Percentiles rank a stretch among this genome's conserved stretches.
Evolutionary conservation across 805 yeast species (phyloP).

Genomic region (Cyberlindnera bimundalis): DNA sequence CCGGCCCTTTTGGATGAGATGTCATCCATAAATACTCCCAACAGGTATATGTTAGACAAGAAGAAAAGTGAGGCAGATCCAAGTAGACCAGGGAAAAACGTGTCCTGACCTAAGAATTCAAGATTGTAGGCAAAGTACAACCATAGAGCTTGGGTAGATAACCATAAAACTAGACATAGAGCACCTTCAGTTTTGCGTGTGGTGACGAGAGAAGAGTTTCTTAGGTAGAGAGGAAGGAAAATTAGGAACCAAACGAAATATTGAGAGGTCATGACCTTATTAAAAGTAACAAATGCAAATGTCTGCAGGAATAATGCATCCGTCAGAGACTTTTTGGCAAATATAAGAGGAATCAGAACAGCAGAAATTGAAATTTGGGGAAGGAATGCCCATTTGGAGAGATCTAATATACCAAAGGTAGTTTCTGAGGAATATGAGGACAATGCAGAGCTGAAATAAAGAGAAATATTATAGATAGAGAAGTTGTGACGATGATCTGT

Average conservation of each 20-base stretch:
- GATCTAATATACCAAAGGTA: conserved; percentile 19
- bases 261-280: conserved; percentile 89
- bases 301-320: conserved; percentile 72
- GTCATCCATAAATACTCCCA: conserved; percentile 50
- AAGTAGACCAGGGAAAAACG: conserved; percentile 60
- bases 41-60: conserved; percentile 54
- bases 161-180: conserved; percentile 54
- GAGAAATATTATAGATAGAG: conserved; percentile 74
- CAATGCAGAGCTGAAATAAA: conserved; percentile 57
- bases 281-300: conserved; percentile 69
- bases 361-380: conserved; percentile 73
- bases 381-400: conserved; percentile 66
- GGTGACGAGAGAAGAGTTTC: conserved; percentile 38
- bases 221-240: conserved; percentile 70
- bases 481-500: conserved; percentile 95
- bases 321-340: conserved; percentile 41
- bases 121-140: conserved; percentile 68
- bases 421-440: background rate
- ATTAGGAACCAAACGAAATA: conserved; percentile 94
- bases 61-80: conserved; percentile 57
- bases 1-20: conserved; percentile 3
- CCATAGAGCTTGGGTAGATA: conserved; percentile 73
- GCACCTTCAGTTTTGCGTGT: conserved; percentile 36
- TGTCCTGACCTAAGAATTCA: conserved; percentile 72
- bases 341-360: conserved; percentile 52